phyloP scores from a whole-genome alignment of 306 rosid species.

The Cicer bijugum region DNA sequence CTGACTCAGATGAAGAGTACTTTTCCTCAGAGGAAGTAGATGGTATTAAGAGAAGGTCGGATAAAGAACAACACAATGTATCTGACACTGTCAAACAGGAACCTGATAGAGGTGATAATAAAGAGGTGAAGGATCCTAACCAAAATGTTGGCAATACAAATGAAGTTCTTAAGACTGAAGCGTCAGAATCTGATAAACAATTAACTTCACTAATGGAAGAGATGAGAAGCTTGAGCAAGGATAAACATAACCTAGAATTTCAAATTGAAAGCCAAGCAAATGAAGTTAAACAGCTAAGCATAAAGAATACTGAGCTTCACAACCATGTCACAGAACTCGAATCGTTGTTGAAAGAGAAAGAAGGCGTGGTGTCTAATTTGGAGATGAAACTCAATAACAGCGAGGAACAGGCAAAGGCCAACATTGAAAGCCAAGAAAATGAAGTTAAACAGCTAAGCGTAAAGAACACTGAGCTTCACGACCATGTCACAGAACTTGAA shows the following conservation, averaged over 20 bases:
- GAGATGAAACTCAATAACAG: constrained; percentile 34
- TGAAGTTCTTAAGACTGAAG: constrained; percentile 42
- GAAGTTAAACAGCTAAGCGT: constrained; percentile 48
- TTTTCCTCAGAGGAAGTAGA: constrained; percentile 73
- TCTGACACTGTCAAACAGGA: constrained; percentile 26
- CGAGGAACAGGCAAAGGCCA: constrained; percentile 43
- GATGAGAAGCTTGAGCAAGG: constrained; percentile 42
- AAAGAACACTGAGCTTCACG: constrained; percentile 42
- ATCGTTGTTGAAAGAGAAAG: constrained; percentile 45
- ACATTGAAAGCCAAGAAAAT: constrained; percentile 45
- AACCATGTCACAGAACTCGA: constrained; percentile 50
- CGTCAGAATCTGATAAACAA: constrained; percentile 46
- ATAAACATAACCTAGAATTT: constrained; percentile 50
- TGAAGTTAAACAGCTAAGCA: constrained; percentile 45
- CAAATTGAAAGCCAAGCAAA: constrained; percentile 47
- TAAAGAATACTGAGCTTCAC: constrained; percentile 42
- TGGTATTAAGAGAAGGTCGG: constrained; percentile 34
- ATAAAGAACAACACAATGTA: constrained; percentile 2
- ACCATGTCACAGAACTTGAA: constrained; percentile 52
- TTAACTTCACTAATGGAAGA: constrained; percentile 47
- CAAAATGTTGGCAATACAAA: not conserved
- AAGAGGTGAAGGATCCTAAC: not conserved
- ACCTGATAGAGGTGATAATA: constrained; percentile 8
- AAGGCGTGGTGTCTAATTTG: constrained; percentile 39
- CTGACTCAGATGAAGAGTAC: constrained; percentile 72